Base-by-base conservation (phyloP, 2,329 filamentous ascomycete species). In the Eurotiales sp. region DNA sequence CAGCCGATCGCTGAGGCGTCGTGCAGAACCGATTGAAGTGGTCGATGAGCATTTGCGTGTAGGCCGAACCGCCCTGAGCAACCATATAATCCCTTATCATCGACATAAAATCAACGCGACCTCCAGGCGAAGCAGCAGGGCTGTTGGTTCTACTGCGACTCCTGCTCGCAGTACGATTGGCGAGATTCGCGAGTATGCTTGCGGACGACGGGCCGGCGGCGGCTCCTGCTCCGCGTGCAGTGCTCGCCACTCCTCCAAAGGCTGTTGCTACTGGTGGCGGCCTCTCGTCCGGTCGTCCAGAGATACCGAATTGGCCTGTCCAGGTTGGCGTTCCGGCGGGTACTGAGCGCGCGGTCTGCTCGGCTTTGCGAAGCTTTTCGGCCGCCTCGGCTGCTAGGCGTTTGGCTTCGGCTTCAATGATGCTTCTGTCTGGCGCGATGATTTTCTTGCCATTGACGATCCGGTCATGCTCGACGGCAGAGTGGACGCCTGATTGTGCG, bases 381-480 rank as follows among this genome's bases (percentile, higher is more conserved):
- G 89, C 89, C 1, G 92, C 91, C 62, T 87, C 77, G 0, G 85
- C 82, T 2, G 90, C 91, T 2, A 95, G 83, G 32, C 83, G 81
- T 61, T 86, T 85, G 0, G 92, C 92, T 70, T 96, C 90, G 8
- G 84, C 81, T 58, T 89, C 85, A 43, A 96, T 83, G 58, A 95
- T 86, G 21, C 81, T 81, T 4, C 84, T 84, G 61, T 96, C 88
- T 0, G 90, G 87, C 55, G 83, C 80, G 15, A 88, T 74, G 50
- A 83, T 83, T 46, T 82, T 82, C 59, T 84, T 86, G 34, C 87
- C 87, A 58, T 86, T 88, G 61, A 97, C 82, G 61, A 97, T 95
- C 48, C 90, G 82, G 58, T 97, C 93, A 65, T 99, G 93, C 61
- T 96, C 89, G 40, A 96, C 82, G 0, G 91, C 89, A n/a, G 87